A percentile compares a stretch with the other conserved stretches of the same genome.
phyloP scores from a whole-genome alignment of 2,329 filamentous ascomycete genomes.

The Cephalotrichum gorgonifer region DNA sequence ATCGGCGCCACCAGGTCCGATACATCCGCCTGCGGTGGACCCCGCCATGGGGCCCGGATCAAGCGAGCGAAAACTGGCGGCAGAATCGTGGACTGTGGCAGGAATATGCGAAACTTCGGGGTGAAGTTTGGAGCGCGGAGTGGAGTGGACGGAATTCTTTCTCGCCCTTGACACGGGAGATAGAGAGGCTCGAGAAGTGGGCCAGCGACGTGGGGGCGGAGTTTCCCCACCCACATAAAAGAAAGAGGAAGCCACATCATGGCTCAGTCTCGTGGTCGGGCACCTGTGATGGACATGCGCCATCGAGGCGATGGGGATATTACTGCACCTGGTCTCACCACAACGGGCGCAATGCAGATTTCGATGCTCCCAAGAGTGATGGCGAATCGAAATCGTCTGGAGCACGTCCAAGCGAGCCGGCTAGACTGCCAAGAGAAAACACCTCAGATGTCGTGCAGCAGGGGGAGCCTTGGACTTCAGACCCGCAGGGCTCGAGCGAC shows the following conservation, averaged over 20 bases:
- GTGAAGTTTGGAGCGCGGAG: neutral
- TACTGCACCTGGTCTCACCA: neutral
- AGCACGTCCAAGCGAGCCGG: neutral
- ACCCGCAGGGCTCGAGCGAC: conserved; percentile 10
- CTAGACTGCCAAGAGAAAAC: neutral
- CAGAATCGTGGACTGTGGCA: neutral
- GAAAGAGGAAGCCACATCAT: neutral
- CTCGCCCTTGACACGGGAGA: neutral
- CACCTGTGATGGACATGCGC: neutral
- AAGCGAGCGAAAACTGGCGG: neutral
- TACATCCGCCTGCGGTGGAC: conserved; percentile 1
- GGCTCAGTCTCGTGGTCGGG: neutral
- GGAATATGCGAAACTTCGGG: neutral
- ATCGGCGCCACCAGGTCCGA: neutral
- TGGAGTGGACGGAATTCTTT: neutral
- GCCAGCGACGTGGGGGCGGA: neutral
- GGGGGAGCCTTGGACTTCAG: neutral
- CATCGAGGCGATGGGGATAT: neutral
- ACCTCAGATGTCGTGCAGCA: neutral
- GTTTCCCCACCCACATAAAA: neutral
- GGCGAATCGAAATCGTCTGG: conserved; percentile 1
- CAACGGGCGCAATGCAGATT: neutral
- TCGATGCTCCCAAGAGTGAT: neutral
- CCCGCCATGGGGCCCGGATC: neutral
- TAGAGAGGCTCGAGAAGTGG: conserved; percentile 1